phyloP scores from a whole-genome alignment of 768 basidiomycete species.

The Tylopilus intermedius region DNA sequence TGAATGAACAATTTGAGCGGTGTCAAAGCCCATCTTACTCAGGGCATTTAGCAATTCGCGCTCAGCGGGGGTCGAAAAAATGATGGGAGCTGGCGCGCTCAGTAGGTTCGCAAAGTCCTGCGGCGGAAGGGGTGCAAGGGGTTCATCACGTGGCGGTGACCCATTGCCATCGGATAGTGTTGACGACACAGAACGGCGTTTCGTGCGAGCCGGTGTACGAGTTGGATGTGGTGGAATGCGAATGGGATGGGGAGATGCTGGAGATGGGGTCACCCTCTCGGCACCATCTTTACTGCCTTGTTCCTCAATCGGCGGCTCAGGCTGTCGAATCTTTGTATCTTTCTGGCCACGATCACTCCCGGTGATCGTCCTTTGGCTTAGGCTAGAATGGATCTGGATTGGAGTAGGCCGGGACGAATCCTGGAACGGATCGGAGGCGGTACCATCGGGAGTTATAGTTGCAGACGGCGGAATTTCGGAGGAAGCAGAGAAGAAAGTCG shows the following conservation, averaged over 20 bases:
- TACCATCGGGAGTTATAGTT: conserved; percentile 55
- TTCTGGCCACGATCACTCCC: conserved; percentile 32
- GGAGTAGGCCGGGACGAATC: conserved; percentile 14
- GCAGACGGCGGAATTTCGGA: conserved; percentile 48
- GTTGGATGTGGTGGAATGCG: conserved; percentile 57
- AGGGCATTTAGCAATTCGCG: conserved; percentile 73
- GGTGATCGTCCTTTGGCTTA: conserved; percentile 59
- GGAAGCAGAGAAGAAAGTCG: conserved; percentile 51
- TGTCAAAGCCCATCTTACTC: conserved; percentile 79
- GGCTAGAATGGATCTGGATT: conserved; percentile 43
- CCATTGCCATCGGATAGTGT: conserved; percentile 62
- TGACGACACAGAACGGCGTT: conserved; percentile 91
- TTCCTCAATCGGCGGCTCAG: conserved; percentile 54
- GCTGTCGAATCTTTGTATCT: conserved; percentile 33
- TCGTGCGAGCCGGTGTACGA: conserved; percentile 91
- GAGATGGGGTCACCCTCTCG: conserved; percentile 8
- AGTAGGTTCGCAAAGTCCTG: conserved; percentile 64
- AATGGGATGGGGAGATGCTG: conserved; percentile 21
- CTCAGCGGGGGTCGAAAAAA: conserved; percentile 84
- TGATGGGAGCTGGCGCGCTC: conserved; percentile 62
- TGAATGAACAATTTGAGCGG: conserved; percentile 91
- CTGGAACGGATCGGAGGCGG: conserved; percentile 39
- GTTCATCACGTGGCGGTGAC: conserved; percentile 47
- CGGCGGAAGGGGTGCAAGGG: conserved; percentile 33
- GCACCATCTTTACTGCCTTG: conserved; percentile 21